Base-by-base conservation (phyloP, 2,329 filamentous ascomycete genomes). In the Chalara sp. region DNA sequence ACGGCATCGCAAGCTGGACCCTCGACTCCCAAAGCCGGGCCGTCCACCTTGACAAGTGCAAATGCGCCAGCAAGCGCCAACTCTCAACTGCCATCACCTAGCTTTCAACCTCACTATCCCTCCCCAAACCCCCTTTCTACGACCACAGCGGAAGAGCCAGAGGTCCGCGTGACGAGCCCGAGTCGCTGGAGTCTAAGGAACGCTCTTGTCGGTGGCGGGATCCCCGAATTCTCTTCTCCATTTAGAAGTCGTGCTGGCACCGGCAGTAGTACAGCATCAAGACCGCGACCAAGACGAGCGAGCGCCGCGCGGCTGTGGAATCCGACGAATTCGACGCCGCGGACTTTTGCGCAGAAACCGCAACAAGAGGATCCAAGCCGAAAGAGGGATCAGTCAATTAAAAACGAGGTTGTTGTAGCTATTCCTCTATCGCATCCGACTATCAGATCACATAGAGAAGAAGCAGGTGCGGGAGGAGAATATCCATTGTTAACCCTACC, bases 311-410 rank as follows among this genome's bases (percentile, higher is more conserved):
- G 78, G 51, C 73, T 83, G 54, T 80, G 79, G 68, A 82, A 82
- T 63, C 80, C 80, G 37, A 72, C 80, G 61, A 83, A 83, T 62
- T 74, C 78, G 67, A 76, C 80, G 45, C 80, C 78, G 40, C 75
- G 58, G 56, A 48, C 45, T 28, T 52, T 65, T 61, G 56, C 64
- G 65, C 41, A 62, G 62, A 10, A 32, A 8, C 43, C 57, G 66
- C 47, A 39, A 40, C 30, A 50, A 41, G 48, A 52, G 12, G 42
- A 49, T 21, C n/a, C 46, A 30, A 37, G 49, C 7, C 45, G 49
- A 43, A 50, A 55, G 50, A 57, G 50, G 48, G 52, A 55, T 42
- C 50, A 47, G 30, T 55, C 56, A 21, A 46, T 48, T n/a, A 39
- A 33, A 7, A 56, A 55, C 44, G 48, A 54, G 21, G 54, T 48